These are phyloP conservation scores for Kandelia obovata DNA, from an alignment of 345 rosid genomes.

Conservation along the genomic window DNA sequence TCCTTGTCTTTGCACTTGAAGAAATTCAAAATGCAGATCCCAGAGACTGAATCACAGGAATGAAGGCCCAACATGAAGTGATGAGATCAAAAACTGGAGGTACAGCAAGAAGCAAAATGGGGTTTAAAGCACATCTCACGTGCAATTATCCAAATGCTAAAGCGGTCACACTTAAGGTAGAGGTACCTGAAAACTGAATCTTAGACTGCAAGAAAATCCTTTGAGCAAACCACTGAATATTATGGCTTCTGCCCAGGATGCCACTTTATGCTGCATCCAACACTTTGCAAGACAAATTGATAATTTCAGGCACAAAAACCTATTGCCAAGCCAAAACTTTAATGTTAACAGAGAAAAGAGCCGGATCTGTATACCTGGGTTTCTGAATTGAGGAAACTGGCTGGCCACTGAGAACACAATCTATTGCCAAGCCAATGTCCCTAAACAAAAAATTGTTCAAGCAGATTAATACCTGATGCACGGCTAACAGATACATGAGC, in stretches of 20 bases:
- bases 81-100: not conserved
- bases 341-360: conserved; percentile 1
- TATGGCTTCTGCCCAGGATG: conserved; percentile 45
- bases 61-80: conserved; percentile 3
- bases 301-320: conserved; percentile 18
- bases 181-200: conserved; percentile 16
- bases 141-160: no score
- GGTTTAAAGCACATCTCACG: not conserved
- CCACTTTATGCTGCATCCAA: conserved; percentile 99
- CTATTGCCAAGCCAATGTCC: conserved; percentile 71
- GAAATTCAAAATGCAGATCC: not conserved
- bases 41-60: not conserved
- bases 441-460: conserved; percentile 28
- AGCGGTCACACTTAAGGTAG: conserved; percentile 1
- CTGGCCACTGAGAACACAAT: conserved; percentile 74
- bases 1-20: not conserved
- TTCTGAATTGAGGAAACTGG: conserved; percentile 58
- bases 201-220: not conserved
- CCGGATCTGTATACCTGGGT: conserved; percentile 51
- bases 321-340: conserved; percentile 1
- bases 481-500: not conserved
- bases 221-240: conserved; percentile 8
- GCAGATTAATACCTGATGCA: conserved; percentile 12
- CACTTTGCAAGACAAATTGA: conserved; percentile 36
- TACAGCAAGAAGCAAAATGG: not conserved